Base-by-base conservation (phyloP, 768 basidiomycete species). In the Hebeloma cylindrosporum region DNA sequence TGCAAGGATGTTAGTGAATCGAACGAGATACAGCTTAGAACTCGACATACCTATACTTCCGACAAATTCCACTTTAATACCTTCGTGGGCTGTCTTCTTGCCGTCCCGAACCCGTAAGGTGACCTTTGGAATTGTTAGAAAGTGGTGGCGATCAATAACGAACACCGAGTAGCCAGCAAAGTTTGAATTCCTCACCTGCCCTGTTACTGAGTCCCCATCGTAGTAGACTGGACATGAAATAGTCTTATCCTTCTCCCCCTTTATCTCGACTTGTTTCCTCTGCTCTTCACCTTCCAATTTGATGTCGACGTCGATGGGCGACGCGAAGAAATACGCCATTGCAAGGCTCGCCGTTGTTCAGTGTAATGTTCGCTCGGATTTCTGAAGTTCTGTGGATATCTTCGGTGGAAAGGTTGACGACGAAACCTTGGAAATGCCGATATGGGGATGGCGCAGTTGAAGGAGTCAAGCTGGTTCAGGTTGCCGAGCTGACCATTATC, bases 21-120 rank as follows among this genome's bases (percentile, higher is more conserved):
- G 11, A 13, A 4, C 14, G 9, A 18, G 14, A 27, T 34, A 33
- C 42, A 33, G 47, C 8, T 30, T 7, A 17, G 7, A 7, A n/a
- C 8, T 17, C 25, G 16, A 51, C 85, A 30, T 51, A 87, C 95
- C 95, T 59, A 97, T 98, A 58, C 85, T 91, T 22, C 96, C 93
- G 20, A 93, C 87, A 59, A 99, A 94, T 68, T 98, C 94, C 32
- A 99, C 89, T 67, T 97, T 93, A 64, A 99, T 93, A 2, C 95
- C 95, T 25, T 98, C 94, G 60, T 98, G 96, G 14, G 85, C 76
- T 49, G 95, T 73, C 64, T 86, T 92, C 81, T 96, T 97, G 16
- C 95, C 95, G 60, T 98, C 96, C 36, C 93, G 80, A 5, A 94
- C 85, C 18, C 92, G 83, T 52, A 97, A 84, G 10, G 83, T 76